These are phyloP conservation scores for Exophiala aquamarina DNA, from an alignment of 2,329 filamentous ascomycete species.

Conservation along the genomic window DNA sequence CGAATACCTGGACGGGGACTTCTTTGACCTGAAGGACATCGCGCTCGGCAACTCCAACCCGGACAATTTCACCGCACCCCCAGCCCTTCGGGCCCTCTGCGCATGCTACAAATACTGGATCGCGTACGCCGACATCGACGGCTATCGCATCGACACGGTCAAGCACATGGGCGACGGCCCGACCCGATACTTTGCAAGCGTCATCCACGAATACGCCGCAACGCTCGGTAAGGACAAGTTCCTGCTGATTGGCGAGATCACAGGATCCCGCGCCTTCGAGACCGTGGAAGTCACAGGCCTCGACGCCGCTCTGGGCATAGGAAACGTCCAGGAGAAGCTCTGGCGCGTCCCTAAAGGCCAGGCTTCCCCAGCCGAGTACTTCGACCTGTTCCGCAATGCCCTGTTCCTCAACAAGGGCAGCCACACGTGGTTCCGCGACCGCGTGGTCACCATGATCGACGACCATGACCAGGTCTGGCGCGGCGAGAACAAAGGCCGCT, in stretches of 20 bases:
- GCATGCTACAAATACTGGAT: conserved; percentile 19
- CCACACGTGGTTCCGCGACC: conserved; percentile 16
- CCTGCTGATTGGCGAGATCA: conserved; percentile 14
- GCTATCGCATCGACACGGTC: conserved; percentile 20
- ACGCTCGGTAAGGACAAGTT: conserved; percentile 13
- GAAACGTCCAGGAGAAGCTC: conserved; percentile 15
- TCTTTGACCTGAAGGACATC: conserved; percentile 15
- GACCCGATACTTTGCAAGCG: conserved; percentile 12
- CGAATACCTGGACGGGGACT: conserved; percentile 17
- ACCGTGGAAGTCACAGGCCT: conserved; percentile 9
- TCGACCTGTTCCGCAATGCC: conserved; percentile 14
- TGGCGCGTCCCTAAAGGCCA: conserved; percentile 11
- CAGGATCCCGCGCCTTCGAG: conserved; percentile 8
- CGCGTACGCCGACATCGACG: conserved; percentile 14
- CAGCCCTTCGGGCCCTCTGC: conserved; percentile 6
- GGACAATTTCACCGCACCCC: conserved; percentile 9
- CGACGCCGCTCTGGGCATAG: conserved; percentile 11
- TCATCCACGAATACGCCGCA: conserved; percentile 13
- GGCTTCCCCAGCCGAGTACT: conserved; percentile 6
- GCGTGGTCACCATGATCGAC: conserved; percentile 16
- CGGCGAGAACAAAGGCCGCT: conserved; percentile 9
- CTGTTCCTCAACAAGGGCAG: conserved; percentile 13
- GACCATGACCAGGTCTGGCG: conserved; percentile 19
- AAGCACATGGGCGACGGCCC: conserved; percentile 15
- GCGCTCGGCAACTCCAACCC: conserved; percentile 7